phyloP scores from a whole-genome alignment of 2,329 filamentous ascomycete species.

The Cladophialophora bantiana region DNA sequence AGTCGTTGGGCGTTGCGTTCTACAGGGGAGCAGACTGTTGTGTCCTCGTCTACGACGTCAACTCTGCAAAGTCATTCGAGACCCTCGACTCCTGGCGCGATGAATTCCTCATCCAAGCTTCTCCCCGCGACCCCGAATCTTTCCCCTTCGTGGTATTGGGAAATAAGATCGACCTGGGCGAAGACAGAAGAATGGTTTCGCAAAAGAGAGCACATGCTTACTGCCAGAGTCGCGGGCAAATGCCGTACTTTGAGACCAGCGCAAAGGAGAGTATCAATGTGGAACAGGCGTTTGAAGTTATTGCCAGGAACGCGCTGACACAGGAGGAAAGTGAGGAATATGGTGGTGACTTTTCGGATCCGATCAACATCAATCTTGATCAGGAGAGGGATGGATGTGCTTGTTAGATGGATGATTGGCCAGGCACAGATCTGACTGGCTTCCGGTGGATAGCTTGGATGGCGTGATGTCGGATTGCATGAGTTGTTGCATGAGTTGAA shows the following conservation, averaged over 20 bases:
- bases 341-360: constrained; percentile 95
- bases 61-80: constrained; percentile 99
- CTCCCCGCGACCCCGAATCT: constrained; percentile 92
- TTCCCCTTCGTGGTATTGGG: constrained; percentile 98
- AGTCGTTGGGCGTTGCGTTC: constrained; percentile 95
- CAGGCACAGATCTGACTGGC: not conserved
- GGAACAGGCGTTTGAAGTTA: constrained; percentile 88
- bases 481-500: not conserved
- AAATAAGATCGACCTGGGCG: constrained; percentile 99
- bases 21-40: constrained; percentile 98
- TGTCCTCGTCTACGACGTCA: constrained; percentile 96
- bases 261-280: constrained; percentile 99
- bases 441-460: not conserved
- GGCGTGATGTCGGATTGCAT: not conserved
- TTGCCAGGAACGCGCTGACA: constrained; percentile 90
- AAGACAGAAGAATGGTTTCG: constrained; percentile 95
- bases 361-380: constrained; percentile 97
- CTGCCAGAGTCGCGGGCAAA: constrained; percentile 95
- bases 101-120: constrained; percentile 97
- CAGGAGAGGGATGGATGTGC: constrained; percentile 91
- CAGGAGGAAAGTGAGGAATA: constrained; percentile 99
- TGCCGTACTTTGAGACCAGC: constrained; percentile 99
- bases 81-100: constrained; percentile 98
- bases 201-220: constrained; percentile 96
- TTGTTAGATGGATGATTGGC: constrained; percentile 66